Evolutionary conservation across 345 rosid species (phyloP), one percentile per base, ranked within the genome.

Genomic region (Eucalyptus curtisii): DNA sequence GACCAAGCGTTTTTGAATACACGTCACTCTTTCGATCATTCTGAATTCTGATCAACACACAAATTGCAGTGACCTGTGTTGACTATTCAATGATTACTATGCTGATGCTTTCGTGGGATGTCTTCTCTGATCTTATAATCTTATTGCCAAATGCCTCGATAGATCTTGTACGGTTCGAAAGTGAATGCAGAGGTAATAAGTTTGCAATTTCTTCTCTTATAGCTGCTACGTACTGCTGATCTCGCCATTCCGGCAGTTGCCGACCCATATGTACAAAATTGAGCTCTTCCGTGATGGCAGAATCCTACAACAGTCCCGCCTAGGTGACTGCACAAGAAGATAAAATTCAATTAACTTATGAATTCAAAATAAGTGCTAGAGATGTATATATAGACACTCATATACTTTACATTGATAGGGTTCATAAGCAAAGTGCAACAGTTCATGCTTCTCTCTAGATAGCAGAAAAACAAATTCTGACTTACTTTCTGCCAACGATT

Each of bases 401-500:
- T 11, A 71, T 71, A 5, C 45, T 71, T 71, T 37, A 71, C 82
- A 71, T 37, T 71, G 82, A 71, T 71, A 37, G 45, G 22, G 82
- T 37, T 71, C 59, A 49, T 86, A 49, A 86, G 87, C 64, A 49
- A 48, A 45, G 40, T 10, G 52, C 44, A 19, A 49, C 87, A 49
- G 64, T 50, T 31, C 44, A 50, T 50, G 71, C 31, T 24, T 37
- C 45, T 50, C 10, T 50, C 20, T 80, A 52, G 85, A 31, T 33
- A 25, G 47, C 37, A 66, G 13, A 33, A 47, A 88, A 17, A 14
- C 55, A 64, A 86, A 31, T 31, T 40, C 44, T 31, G 68, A 37
- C 49, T 44, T 93, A 96, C 99, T 94, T 93, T 94, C 30, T 91
- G 91, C 99, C 98, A 95, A 13, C 98, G 94, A 61, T 82, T 94